Evolutionary conservation across 1,139 yeast genomes (phyloP).

Genomic region (Blastobotrys persicus): DNA sequence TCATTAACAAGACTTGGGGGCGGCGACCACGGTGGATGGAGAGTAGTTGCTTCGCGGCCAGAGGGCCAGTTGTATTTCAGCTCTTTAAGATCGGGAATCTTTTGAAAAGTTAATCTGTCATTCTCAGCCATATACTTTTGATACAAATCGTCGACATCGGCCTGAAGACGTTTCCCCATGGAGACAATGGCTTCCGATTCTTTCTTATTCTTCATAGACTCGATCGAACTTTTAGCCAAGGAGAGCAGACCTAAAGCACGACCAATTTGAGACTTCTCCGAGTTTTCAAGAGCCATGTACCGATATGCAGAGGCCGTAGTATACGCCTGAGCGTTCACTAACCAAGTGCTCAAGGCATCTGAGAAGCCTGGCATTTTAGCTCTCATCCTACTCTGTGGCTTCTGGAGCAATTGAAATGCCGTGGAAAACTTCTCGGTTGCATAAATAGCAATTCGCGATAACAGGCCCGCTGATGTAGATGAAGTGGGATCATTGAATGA

Average conservation of each 20-base stretch:
- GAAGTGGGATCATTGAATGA: slow-evolving; percentile 23
- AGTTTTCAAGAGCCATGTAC: slow-evolving; percentile 34
- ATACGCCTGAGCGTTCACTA: slow-evolving; percentile 29
- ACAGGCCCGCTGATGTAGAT: slow-evolving; percentile 30
- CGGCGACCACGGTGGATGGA: slow-evolving; percentile 31
- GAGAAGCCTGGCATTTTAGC: slow-evolving; percentile 7
- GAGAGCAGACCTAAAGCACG: slow-evolving; percentile 32
- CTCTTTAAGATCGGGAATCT: slow-evolving; percentile 32
- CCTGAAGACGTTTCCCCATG: slow-evolving; percentile 15
- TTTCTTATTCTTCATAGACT: slow-evolving; percentile 10
- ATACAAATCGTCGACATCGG: slow-evolving; percentile 21
- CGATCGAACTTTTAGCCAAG: slow-evolving; percentile 22
- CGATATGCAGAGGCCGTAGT: slow-evolving; percentile 33
- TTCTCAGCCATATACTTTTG: slow-evolving; percentile 33
- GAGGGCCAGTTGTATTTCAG: slow-evolving; percentile 35
- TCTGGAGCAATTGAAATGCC: slow-evolving; percentile 27
- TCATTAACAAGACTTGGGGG: slow-evolving; percentile 16
- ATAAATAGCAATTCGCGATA: slow-evolving; percentile 36
- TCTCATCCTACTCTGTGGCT: slow-evolving; percentile 11
- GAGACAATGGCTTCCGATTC: slow-evolving; percentile 15
- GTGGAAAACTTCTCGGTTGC: slow-evolving; percentile 36
- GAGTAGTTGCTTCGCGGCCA: slow-evolving; percentile 35
- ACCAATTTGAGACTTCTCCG: slow-evolving; percentile 32
- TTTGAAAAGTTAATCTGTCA: slow-evolving; percentile 35
- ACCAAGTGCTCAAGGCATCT: slow-evolving; percentile 31